Percentiles rank a stretch among this genome's conserved stretches.
These are phyloP conservation scores for Achaetomium macrosporum DNA, from an alignment of 2,329 filamentous ascomycete species.

Conservation along the genomic window DNA sequence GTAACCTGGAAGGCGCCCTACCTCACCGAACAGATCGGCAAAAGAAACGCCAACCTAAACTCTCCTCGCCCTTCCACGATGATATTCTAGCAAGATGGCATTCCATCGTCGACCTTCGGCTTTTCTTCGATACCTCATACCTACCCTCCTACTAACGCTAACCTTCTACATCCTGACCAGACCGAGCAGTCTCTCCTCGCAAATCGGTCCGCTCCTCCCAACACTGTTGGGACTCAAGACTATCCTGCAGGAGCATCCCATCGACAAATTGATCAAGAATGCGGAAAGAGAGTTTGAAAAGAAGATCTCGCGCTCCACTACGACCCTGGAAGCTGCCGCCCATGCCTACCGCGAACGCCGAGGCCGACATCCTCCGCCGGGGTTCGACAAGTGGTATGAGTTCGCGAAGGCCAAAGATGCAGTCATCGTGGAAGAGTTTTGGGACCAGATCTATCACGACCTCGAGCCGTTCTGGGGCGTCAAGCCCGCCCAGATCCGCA, in stretches of 20 bases:
- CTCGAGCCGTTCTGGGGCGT: conserved; percentile 56
- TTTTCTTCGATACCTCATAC: conserved; percentile 34
- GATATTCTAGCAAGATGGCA: conserved; percentile 22
- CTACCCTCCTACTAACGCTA: conserved; percentile 30
- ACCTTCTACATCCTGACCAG: conserved; percentile 31
- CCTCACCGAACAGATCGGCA: neutral
- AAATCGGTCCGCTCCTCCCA: neutral
- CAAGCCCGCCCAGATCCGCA: conserved; percentile 36
- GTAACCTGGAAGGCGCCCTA: neutral
- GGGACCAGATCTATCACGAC: conserved; percentile 60
- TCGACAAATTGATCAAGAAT: conserved; percentile 43
- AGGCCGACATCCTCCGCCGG: conserved; percentile 56
- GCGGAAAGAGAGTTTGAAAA: conserved; percentile 40
- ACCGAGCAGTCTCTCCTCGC: neutral
- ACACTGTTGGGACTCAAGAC: neutral
- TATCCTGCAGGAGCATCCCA: conserved; percentile 39
- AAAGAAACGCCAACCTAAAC: neutral
- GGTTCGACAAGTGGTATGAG: conserved; percentile 56
- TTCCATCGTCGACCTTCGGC: conserved; percentile 37
- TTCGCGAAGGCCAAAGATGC: conserved; percentile 47
- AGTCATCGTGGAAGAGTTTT: conserved; percentile 58
- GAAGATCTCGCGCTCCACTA: conserved; percentile 40
- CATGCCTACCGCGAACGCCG: conserved; percentile 49
- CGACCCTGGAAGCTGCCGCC: conserved; percentile 46
- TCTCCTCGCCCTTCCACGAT: neutral